Evolutionary conservation across 805 yeast species (phyloP).

Genomic region (Wickerhamomyces hampshirensis): DNA sequence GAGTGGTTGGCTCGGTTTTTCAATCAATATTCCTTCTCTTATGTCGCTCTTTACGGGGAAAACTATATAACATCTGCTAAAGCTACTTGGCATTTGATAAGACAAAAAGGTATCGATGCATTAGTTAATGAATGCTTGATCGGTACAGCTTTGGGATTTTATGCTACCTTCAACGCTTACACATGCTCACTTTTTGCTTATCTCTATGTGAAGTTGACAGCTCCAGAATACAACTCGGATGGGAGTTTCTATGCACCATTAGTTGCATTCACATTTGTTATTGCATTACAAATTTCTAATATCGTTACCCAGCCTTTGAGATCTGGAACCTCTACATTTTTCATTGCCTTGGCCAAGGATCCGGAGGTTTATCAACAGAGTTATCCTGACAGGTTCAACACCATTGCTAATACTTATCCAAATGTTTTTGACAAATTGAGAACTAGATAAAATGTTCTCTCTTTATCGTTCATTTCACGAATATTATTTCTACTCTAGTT

Average conservation of each 20-base stretch:
- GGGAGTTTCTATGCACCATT: constrained; percentile 69
- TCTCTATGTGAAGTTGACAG: constrained; percentile 61
- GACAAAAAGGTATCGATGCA: constrained; percentile 79
- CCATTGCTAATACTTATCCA: constrained; percentile 61
- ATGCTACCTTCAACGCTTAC: constrained; percentile 66
- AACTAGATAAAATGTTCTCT: constrained; percentile 3
- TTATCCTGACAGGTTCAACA: constrained; percentile 65
- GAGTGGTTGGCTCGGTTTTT: constrained; percentile 83
- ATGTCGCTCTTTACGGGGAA: constrained; percentile 82
- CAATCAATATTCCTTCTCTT: constrained; percentile 87
- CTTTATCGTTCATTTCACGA: neutral
- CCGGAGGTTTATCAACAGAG: constrained; percentile 77
- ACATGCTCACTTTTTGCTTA: constrained; percentile 58
- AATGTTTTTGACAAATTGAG: constrained; percentile 55
- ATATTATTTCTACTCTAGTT: neutral
- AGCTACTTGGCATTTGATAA: constrained; percentile 75
- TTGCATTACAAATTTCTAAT: constrained; percentile 72
- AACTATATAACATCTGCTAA: constrained; percentile 70
- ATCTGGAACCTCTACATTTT: constrained; percentile 79
- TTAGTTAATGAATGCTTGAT: constrained; percentile 80
- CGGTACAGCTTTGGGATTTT: constrained; percentile 73
- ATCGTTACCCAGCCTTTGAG: constrained; percentile 69
- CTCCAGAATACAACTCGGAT: constrained; percentile 55
- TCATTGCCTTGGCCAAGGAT: constrained; percentile 77
- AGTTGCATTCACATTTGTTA: constrained; percentile 66